Percentiles rank a stretch among this genome's conserved stretches.
Evolutionary conservation across 2,329 filamentous ascomycete species (phyloP).

Genomic region (Ascochyta fabae): DNA sequence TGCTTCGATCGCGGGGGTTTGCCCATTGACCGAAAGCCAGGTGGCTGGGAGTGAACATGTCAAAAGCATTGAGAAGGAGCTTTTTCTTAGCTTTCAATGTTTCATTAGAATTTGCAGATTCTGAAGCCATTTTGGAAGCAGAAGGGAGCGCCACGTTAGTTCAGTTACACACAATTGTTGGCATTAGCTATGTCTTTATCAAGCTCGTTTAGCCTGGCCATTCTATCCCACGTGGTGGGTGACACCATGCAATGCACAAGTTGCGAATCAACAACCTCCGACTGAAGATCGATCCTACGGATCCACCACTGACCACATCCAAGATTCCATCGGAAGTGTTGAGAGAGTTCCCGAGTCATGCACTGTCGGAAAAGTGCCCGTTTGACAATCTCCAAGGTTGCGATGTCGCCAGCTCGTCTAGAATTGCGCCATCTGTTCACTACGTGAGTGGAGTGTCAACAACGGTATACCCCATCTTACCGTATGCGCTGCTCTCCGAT

Average conservation of each 20-base stretch:
- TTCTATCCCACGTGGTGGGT: neutral
- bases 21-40: slow-evolving; percentile 22
- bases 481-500: neutral
- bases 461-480: neutral
- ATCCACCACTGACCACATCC: neutral
- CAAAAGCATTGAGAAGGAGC: slow-evolving; percentile 49
- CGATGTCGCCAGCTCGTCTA: slow-evolving; percentile 24
- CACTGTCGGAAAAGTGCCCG: neutral
- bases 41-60: slow-evolving; percentile 30
- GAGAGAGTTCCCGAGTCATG: too few relatives aligned
- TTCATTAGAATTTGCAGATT: neutral
- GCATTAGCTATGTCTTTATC: too few relatives aligned
- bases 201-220: too few relatives aligned
- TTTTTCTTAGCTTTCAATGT: slow-evolving; percentile 35
- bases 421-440: slow-evolving; percentile 24
- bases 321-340: too few relatives aligned
- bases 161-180: too few relatives aligned
- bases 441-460: neutral
- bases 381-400: slow-evolving; percentile 16
- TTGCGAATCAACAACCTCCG: neutral
- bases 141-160: too few relatives aligned
- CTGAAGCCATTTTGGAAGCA: neutral
- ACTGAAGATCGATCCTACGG: neutral
- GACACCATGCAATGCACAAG: neutral
- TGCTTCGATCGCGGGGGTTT: slow-evolving; percentile 20